Conservation (phyloP, 2,329 filamentous ascomycete species). For the Escovopsis sp. region DNA sequence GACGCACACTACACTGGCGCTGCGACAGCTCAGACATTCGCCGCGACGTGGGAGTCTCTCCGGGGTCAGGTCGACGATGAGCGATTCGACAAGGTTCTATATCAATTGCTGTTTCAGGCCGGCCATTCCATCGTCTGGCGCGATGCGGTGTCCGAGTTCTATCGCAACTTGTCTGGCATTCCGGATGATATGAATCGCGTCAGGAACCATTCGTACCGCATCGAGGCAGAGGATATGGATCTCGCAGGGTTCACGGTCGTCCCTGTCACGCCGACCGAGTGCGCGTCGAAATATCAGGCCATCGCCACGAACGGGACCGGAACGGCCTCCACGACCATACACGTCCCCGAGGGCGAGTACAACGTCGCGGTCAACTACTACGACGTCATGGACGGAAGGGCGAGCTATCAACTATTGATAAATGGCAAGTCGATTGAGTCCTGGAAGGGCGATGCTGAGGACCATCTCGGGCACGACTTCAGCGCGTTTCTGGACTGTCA, state of each 20-base stretch:
- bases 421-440: constrained; percentile 36
- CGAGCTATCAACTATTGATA: constrained; percentile 28
- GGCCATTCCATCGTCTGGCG: constrained; percentile 59
- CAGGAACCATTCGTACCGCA: constrained; percentile 45
- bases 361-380: constrained; percentile 54
- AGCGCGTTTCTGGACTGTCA: constrained; percentile 49
- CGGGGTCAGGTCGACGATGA: constrained; percentile 42
- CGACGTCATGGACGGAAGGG: constrained; percentile 43
- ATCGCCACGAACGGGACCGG: constrained; percentile 32
- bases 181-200: constrained; percentile 41
- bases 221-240: constrained; percentile 53
- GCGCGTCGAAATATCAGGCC: constrained; percentile 39
- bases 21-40: constrained; percentile 45
- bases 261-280: constrained; percentile 41
- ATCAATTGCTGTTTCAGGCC: constrained; percentile 48
- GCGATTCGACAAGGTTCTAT: constrained; percentile 43
- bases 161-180: constrained; percentile 45
- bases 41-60: constrained; percentile 37
- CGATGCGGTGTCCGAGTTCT: constrained; percentile 51
- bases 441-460: constrained; percentile 48
- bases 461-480: constrained; percentile 42
- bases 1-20: constrained; percentile 47
- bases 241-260: constrained; percentile 42
- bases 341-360: constrained; percentile 35
- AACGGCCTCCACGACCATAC: no score